Conservation (phyloP, 768 basidiomycete genomes). For the Asterophora parasitica region DNA sequence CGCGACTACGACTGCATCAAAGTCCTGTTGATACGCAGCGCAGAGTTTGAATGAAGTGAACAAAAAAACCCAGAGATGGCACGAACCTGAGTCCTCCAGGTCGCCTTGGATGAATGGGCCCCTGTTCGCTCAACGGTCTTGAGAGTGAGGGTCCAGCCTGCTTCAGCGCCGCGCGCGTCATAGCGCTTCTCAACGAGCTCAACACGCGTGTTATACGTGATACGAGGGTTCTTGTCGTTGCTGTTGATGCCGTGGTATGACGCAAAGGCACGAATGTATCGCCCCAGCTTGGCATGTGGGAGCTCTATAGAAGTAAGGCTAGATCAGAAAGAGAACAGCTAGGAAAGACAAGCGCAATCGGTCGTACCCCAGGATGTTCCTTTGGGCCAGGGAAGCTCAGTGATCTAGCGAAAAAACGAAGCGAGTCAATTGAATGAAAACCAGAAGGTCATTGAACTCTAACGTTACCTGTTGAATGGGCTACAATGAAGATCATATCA, state of each 20-base stretch:
- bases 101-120: slow-evolving; percentile 21
- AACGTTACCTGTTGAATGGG: slow-evolving; percentile 22
- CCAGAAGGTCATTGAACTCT: no score
- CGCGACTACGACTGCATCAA: slow-evolving; percentile 31
- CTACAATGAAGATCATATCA: slow-evolving; percentile 1
- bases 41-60: neutral
- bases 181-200: slow-evolving; percentile 37
- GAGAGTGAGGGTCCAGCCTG: slow-evolving; percentile 31
- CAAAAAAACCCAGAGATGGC: no score
- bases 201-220: slow-evolving; percentile 44
- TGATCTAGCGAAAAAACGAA: slow-evolving; percentile 12
- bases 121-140: slow-evolving; percentile 24
- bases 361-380: slow-evolving; percentile 29
- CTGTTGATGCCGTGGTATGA: slow-evolving; percentile 37
- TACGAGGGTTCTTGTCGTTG: slow-evolving; percentile 34
- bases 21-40: slow-evolving; percentile 19
- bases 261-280: slow-evolving; percentile 38
- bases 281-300: slow-evolving; percentile 27
- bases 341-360: no score
- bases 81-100: neutral
- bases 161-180: slow-evolving; percentile 23
- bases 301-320: slow-evolving; percentile 20
- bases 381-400: slow-evolving; percentile 27
- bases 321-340: no score
- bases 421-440: neutral